A percentile compares a stretch with the other conserved stretches of the same genome.
These are phyloP conservation scores for Gentiana macrophylla DNA, from an alignment of 257 asterid genomes.

Conservation along the genomic window DNA sequence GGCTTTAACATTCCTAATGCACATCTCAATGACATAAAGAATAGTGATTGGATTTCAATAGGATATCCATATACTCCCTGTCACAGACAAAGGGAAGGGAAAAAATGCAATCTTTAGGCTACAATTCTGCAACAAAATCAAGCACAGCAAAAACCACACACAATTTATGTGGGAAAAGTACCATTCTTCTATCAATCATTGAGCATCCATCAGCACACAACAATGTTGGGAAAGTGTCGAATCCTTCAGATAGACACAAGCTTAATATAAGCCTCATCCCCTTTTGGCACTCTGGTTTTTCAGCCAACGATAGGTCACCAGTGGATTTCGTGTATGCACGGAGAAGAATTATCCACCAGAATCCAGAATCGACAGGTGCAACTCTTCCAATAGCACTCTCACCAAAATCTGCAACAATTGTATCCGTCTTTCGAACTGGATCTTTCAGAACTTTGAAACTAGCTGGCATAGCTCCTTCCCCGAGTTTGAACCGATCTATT, in stretches of 20 bases:
- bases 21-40: slow-evolving; percentile 64
- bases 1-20: slow-evolving; percentile 54
- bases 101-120: too few species aligned
- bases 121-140: too few species aligned
- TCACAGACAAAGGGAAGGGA: neutral
- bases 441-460: slow-evolving; percentile 75
- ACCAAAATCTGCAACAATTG: slow-evolving; percentile 66
- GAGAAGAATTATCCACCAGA: slow-evolving; percentile 84
- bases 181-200: slow-evolving; percentile 83
- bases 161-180: neutral
- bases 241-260: slow-evolving; percentile 65
- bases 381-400: slow-evolving; percentile 84
- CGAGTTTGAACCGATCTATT: slow-evolving; percentile 69
- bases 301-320: slow-evolving; percentile 51
- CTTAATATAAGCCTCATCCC: slow-evolving; percentile 65
- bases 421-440: slow-evolving; percentile 51
- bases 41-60: slow-evolving; percentile 71
- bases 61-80: slow-evolving; percentile 85
- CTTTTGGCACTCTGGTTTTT: slow-evolving; percentile 68
- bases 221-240: slow-evolving; percentile 69
- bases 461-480: slow-evolving; percentile 77
- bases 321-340: slow-evolving; percentile 81
- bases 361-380: slow-evolving; percentile 82
- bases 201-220: slow-evolving; percentile 82
- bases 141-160: too few species aligned